Percentiles rank a stretch among this genome's conserved stretches.
Evolutionary conservation across 805 yeast species (phyloP).

Genomic region (Komagataella pseudopastoris): DNA sequence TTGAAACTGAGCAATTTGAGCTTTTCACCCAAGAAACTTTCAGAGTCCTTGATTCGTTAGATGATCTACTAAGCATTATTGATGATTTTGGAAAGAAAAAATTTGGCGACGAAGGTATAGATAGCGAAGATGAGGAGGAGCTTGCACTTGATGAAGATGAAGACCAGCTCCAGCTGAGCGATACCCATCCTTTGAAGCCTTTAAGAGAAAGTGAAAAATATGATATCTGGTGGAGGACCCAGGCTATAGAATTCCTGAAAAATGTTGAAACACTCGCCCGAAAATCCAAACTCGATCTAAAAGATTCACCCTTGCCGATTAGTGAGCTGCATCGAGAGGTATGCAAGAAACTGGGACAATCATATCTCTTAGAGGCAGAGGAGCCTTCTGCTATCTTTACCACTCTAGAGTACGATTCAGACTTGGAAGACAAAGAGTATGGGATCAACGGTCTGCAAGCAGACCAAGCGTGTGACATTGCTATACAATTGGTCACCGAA

Average conservation of each 20-base stretch:
- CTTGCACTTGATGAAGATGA: constrained; percentile 17
- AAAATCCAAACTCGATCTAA: background rate
- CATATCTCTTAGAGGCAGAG: constrained; percentile 53
- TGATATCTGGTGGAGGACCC: constrained; percentile 44
- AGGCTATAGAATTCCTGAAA: constrained; percentile 20
- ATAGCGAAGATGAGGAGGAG: constrained; percentile 37
- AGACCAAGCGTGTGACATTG: constrained; percentile 32
- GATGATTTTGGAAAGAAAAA: constrained; percentile 48
- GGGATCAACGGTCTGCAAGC: constrained; percentile 23
- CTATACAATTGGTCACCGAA: constrained; percentile 28
- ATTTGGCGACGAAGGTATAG: constrained; percentile 42
- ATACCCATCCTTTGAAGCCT: constrained; percentile 42
- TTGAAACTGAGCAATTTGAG: constrained; percentile 11
- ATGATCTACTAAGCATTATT: constrained; percentile 56
- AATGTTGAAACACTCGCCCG: constrained; percentile 12
- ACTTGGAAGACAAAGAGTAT: constrained; percentile 14
- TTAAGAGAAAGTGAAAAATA: constrained; percentile 24
- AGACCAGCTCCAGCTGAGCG: constrained; percentile 18
- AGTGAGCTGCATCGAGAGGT: constrained; percentile 22
- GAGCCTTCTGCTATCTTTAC: constrained; percentile 41
- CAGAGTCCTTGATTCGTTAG: constrained; percentile 42
- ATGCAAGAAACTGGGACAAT: constrained; percentile 43
- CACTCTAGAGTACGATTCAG: constrained; percentile 44
- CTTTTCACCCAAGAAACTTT: constrained; percentile 25
- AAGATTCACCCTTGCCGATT: constrained; percentile 3